These are phyloP conservation scores for Fusarium proliferatum DNA, from an alignment of 2,329 filamentous ascomycete species.

Conservation along the genomic window DNA sequence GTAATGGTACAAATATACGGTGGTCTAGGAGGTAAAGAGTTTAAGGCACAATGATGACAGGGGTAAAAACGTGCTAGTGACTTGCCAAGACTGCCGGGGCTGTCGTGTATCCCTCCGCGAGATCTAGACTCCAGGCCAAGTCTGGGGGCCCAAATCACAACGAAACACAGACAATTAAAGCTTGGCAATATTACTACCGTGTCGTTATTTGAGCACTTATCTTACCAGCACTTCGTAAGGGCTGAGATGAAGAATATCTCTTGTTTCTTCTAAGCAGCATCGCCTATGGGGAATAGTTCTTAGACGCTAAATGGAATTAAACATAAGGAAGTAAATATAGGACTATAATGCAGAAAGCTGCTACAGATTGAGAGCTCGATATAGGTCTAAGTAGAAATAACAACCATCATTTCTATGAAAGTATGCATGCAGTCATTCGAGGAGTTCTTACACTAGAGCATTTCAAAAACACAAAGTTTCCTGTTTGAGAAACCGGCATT, in stretches of 20 bases:
- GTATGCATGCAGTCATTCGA: too few relatives aligned
- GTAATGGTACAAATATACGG: background rate
- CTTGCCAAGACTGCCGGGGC: background rate
- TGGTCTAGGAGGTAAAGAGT: background rate
- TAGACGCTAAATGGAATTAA: accelerated
- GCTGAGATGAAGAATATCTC: background rate
- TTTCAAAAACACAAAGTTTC: too few relatives aligned
- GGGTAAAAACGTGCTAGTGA: background rate
- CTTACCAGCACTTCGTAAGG: background rate
- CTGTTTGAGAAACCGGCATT: too few relatives aligned
- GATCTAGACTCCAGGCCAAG: accelerated
- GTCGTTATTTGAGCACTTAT: background rate
- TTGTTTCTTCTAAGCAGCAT: background rate
- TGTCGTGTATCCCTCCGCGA: background rate
- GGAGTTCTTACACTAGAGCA: background rate
- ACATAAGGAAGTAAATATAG: background rate
- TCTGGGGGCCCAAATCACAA: background rate
- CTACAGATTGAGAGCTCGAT: background rate
- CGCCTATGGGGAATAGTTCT: background rate
- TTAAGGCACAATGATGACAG: background rate
- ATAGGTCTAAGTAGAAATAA: background rate
- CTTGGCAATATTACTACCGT: too few relatives aligned
- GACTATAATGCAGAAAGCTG: background rate
- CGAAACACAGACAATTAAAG: too few relatives aligned
- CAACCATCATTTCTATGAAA: too few relatives aligned